These are phyloP conservation scores for Amanita inopinata DNA, from an alignment of 768 basidiomycete species.

Conservation along the genomic window DNA sequence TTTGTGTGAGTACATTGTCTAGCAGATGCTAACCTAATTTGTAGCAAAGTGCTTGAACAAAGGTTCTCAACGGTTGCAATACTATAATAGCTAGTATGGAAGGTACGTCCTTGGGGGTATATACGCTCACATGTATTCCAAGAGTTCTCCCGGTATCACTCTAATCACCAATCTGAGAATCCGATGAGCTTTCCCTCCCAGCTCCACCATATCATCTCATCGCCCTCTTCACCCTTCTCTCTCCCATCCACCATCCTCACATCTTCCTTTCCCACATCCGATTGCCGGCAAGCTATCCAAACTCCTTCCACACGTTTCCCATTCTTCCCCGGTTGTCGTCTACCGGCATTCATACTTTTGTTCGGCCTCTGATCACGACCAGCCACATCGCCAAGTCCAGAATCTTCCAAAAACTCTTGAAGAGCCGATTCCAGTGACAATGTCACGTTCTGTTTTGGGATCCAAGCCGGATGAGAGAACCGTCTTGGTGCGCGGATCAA, in stretches of 20 bases:
- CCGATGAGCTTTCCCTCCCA: slow-evolving; percentile 50
- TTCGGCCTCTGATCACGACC: background rate
- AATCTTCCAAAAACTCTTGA: slow-evolving; percentile 29
- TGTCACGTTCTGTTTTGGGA: slow-evolving; percentile 13
- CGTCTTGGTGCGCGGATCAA: slow-evolving; percentile 23
- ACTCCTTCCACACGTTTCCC: slow-evolving; percentile 35
- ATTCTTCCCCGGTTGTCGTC: slow-evolving; percentile 18
- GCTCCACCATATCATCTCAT: slow-evolving; percentile 56
- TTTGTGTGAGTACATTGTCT: too few relatives aligned
- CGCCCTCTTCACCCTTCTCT: slow-evolving; percentile 18
- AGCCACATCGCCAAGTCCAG: slow-evolving; percentile 14
- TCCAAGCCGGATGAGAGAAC: slow-evolving; percentile 24
- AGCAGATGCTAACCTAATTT: too few relatives aligned
- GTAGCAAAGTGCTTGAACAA: too few relatives aligned
- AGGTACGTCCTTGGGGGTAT: too few relatives aligned
- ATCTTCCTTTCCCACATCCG: slow-evolving; percentile 18
- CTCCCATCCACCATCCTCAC: slow-evolving; percentile 7
- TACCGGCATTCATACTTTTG: slow-evolving; percentile 5
- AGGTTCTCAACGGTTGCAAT: too few relatives aligned
- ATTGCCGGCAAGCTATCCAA: slow-evolving; percentile 25
- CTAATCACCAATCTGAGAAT: slow-evolving; percentile 37
- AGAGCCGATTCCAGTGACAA: slow-evolving; percentile 24
- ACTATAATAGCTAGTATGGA: too few relatives aligned
- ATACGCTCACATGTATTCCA: too few relatives aligned
- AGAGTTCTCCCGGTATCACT: background rate